Evolutionary conservation across 768 basidiomycete genomes (phyloP), one percentile per base, ranked within the genome.

Genomic region (Kwoniella dejecticola): DNA sequence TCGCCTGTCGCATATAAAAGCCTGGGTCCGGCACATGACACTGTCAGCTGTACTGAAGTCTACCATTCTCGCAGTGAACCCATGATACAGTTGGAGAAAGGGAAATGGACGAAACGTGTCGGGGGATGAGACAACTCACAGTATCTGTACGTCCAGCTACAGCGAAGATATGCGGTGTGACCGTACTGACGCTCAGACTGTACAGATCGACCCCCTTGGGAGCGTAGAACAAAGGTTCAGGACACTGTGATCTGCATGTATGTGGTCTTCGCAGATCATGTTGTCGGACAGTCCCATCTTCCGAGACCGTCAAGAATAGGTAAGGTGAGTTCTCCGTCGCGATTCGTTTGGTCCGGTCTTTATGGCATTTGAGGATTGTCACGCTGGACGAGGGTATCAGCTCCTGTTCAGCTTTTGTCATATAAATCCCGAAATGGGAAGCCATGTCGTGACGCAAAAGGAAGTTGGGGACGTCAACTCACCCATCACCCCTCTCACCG

Each of bases 221-320:
- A 38, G 89, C 77, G 63, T 83, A 83, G 19, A 90, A 83, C 15
- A 95, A 81, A 1, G 90, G 87, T 17, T 86, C 80, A 23, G 90
- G 87, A 74, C 91, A 95, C 10, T 80, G 72, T 8, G 66, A 53
- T 29, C 66, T 70, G 78, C 91, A 95, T n/a, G 77, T 77, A 77
- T 94, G 89, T 13, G 83, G 78, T 10, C 83, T 83, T 52, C 91
- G 82, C 44, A 94, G 79, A 73, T 95, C 91, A 74, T 94, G 91
- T 72, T 93, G 91, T 24, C 91, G 84, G 10, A 93, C 90, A 27
- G 87, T 84, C 3, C 90, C 91, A 78, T 95, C 91, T 88, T 91
- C 73, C 1, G 74, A 71, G 3, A 77, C 77, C 2, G 71, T 62
- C 41, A 77, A 62, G 57, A 71, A 78, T 56, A 60, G 52, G 54